Conservation (phyloP, 2,329 filamentous ascomycete species). For the Microcyclospora pomicola region DNA sequence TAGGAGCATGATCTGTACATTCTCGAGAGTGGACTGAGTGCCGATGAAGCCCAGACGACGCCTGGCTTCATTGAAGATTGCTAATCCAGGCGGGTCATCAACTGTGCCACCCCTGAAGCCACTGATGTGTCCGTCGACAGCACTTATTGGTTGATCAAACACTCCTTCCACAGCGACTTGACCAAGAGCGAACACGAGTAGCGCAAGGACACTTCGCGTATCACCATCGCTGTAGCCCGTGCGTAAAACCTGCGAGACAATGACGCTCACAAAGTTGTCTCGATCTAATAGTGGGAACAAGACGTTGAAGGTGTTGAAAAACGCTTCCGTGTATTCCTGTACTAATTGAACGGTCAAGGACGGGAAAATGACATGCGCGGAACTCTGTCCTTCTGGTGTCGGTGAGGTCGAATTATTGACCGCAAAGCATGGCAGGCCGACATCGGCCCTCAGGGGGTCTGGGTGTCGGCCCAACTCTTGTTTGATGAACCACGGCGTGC, state of each 20-base stretch:
- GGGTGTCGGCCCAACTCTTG: conserved; percentile 22
- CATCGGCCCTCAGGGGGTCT: conserved; percentile 16
- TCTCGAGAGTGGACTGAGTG: conserved; percentile 43
- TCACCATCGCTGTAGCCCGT: conserved; percentile 39
- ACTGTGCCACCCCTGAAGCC: conserved; percentile 40
- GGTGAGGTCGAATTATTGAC: conserved; percentile 6
- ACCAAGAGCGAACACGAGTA: conserved; percentile 46
- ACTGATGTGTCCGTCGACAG: conserved; percentile 33
- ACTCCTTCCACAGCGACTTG: conserved; percentile 42
- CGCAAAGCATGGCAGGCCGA: conserved; percentile 13
- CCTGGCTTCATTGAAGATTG: conserved; percentile 49
- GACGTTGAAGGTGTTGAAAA: conserved; percentile 47
- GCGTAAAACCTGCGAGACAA: conserved; percentile 32
- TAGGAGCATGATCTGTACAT: conserved; percentile 44
- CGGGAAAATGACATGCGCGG: conserved; percentile 19
- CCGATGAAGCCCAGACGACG: conserved; percentile 45
- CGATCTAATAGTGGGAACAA: conserved; percentile 45
- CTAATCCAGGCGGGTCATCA: conserved; percentile 41
- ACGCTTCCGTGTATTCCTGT: conserved; percentile 38
- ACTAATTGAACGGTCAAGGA: conserved; percentile 37
- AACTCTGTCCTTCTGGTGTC: conserved; percentile 4
- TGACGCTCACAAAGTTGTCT: conserved; percentile 38
- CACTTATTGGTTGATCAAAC: conserved; percentile 33
- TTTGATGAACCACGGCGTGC: conserved; percentile 26
- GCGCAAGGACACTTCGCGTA: conserved; percentile 37